phyloP scores from a whole-genome alignment of 2,329 filamentous ascomycete genomes.

The Chrysoporthe austroafricana region DNA sequence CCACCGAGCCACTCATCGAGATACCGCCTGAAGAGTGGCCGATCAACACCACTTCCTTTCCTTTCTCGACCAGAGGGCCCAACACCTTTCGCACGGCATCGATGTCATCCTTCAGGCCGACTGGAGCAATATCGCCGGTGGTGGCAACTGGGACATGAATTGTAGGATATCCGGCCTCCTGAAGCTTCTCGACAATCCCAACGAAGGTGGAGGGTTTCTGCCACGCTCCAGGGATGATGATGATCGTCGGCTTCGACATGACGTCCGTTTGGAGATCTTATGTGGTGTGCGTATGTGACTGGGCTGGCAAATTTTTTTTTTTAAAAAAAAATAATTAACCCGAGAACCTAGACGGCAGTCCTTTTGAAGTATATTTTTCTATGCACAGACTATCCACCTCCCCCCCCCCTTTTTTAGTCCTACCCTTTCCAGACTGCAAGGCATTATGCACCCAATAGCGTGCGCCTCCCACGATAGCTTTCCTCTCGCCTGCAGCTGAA shows the following conservation, averaged over 20 bases:
- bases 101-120: conserved; percentile 34
- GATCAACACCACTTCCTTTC: conserved; percentile 39
- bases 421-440: not conserved
- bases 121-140: conserved; percentile 17
- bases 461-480: not conserved
- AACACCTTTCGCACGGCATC: conserved; percentile 32
- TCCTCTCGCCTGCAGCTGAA: conserved; percentile 1
- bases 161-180: conserved; percentile 36
- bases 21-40: conserved; percentile 41
- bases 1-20: conserved; percentile 35
- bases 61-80: conserved; percentile 31
- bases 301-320: too few relatives aligned
- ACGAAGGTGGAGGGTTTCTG: conserved; percentile 35
- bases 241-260: conserved; percentile 26
- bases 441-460: not conserved
- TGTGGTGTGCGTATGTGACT: too few relatives aligned
- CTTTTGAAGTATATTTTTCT: not conserved
- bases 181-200: conserved; percentile 34
- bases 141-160: conserved; percentile 36
- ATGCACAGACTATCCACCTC: not conserved
- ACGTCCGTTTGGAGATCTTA: not conserved
- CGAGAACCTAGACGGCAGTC: too few relatives aligned
- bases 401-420: not conserved
- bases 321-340: too few relatives aligned
- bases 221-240: conserved; percentile 44